Conservation (phyloP, 192 early-diverging fungal genomes). For the Phycomyces blakesleeanus region DNA sequence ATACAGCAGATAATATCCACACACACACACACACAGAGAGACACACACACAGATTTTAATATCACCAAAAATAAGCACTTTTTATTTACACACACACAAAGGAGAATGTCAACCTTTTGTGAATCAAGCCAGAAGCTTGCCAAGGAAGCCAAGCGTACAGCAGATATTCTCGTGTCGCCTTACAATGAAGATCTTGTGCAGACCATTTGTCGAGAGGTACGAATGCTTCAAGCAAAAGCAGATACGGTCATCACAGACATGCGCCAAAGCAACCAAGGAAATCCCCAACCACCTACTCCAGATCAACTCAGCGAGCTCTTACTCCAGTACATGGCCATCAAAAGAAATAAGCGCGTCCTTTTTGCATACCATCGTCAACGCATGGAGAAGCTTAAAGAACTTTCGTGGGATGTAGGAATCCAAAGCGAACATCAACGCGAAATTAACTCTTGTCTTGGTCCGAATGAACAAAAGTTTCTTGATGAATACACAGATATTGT, state of each 20-base stretch:
- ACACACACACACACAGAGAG: too few species aligned
- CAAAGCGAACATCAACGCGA: constrained; percentile 23
- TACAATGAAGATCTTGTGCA: constrained; percentile 83
- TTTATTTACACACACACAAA: too few species aligned
- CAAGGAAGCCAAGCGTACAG: constrained; percentile 74
- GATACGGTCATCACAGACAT: constrained; percentile 20
- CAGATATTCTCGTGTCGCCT: constrained; percentile 59
- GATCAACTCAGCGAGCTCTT: constrained; percentile 38
- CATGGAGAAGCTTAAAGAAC: constrained; percentile 59
- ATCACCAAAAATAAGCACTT: too few species aligned
- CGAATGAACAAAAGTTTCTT: constrained; percentile 58
- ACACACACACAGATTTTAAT: too few species aligned
- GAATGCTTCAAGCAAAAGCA: constrained; percentile 51
- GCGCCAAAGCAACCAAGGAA: constrained; percentile 14
- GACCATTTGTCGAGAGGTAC: constrained; percentile 76
- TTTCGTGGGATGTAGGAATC: constrained; percentile 54
- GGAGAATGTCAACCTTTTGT: constrained; percentile 56
- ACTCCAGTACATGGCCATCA: constrained; percentile 55
- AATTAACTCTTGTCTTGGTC: constrained; percentile 30
- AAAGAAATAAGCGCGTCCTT: constrained; percentile 84
- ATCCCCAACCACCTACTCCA: constrained; percentile 1
- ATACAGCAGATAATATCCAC: too few species aligned
- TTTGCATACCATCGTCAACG: constrained; percentile 83
- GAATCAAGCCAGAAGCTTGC: constrained; percentile 78
- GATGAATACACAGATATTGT: constrained; percentile 62